phyloP scores from a whole-genome alignment of 805 yeast species.

The Zygosaccharomyces kombuchaensis region DNA sequence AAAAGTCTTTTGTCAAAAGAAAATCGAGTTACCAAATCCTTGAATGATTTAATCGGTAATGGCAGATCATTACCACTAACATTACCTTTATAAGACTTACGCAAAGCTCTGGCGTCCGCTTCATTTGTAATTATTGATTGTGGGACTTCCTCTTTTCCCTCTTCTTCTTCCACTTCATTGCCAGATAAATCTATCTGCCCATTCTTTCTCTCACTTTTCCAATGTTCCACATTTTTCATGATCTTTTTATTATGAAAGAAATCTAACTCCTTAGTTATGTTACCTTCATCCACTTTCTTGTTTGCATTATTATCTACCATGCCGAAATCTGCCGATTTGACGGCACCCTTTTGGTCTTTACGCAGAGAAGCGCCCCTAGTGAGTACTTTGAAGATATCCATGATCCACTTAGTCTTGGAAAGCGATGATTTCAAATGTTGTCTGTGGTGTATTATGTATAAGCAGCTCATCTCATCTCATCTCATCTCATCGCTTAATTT shows the following conservation, averaged over 20 bases:
- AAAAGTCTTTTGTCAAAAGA: slow-evolving; percentile 51
- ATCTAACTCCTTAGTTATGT: slow-evolving; percentile 71
- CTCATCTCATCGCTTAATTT: slow-evolving; percentile 9
- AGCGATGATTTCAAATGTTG: background rate
- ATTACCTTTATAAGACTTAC: slow-evolving; percentile 61
- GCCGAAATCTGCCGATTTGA: slow-evolving; percentile 27
- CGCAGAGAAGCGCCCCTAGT: slow-evolving; percentile 81
- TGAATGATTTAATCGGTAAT: slow-evolving; percentile 86
- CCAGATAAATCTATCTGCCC: slow-evolving; percentile 14
- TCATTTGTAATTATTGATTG: slow-evolving; percentile 46
- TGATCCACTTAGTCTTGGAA: slow-evolving; percentile 25
- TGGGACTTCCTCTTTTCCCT: slow-evolving; percentile 29
- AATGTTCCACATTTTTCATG: slow-evolving; percentile 27
- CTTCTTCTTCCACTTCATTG: slow-evolving; percentile 29
- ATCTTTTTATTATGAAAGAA: slow-evolving; percentile 64
- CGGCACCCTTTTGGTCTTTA: slow-evolving; percentile 37
- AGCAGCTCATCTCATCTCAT: slow-evolving; percentile 9
- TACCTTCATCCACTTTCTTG: slow-evolving; percentile 39
- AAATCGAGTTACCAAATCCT: slow-evolving; percentile 69
- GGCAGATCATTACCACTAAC: slow-evolving; percentile 84
- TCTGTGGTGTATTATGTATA: background rate
- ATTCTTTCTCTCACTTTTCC: slow-evolving; percentile 15
- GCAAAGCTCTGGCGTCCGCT: slow-evolving; percentile 56
- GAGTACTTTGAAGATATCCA: slow-evolving; percentile 87
- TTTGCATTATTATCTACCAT: slow-evolving; percentile 12